phyloP scores from a whole-genome alignment of 2,329 filamentous ascomycete genomes.

The Thielaviopsis musarum region DNA sequence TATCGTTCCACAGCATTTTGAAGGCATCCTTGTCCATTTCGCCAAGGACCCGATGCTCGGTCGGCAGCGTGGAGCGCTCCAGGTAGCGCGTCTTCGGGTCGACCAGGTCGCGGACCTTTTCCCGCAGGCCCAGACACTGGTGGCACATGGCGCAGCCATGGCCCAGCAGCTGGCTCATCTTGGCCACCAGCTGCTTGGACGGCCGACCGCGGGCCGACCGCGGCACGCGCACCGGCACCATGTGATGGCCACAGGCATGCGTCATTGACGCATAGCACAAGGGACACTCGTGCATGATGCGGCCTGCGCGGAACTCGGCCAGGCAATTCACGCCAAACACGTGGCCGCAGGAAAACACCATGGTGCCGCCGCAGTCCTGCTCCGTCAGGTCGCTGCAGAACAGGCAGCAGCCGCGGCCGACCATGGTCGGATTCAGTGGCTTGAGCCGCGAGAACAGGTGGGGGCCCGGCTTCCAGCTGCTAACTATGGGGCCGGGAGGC shows the following conservation, averaged over 20 bases:
- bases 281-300: not conserved
- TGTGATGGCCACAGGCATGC: not conserved
- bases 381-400: not conserved
- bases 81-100: not conserved
- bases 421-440: not conserved
- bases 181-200: not conserved
- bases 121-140: not conserved
- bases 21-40: not conserved
- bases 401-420: not conserved
- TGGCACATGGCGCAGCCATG: not conserved
- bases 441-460: not conserved
- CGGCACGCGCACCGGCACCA: not conserved
- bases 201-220: not conserved
- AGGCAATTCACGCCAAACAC: not conserved
- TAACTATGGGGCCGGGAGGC: too few species aligned
- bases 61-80: not conserved
- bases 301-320: not conserved
- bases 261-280: not conserved
- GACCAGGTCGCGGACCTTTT: not conserved
- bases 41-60: not conserved
- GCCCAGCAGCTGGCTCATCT: not conserved
- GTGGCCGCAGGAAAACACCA: not conserved
- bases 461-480: too few species aligned
- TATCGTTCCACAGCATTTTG: not conserved
- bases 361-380: not conserved